Conservation (phyloP, 768 basidiomycete genomes). For the Tulasnella sp. region DNA sequence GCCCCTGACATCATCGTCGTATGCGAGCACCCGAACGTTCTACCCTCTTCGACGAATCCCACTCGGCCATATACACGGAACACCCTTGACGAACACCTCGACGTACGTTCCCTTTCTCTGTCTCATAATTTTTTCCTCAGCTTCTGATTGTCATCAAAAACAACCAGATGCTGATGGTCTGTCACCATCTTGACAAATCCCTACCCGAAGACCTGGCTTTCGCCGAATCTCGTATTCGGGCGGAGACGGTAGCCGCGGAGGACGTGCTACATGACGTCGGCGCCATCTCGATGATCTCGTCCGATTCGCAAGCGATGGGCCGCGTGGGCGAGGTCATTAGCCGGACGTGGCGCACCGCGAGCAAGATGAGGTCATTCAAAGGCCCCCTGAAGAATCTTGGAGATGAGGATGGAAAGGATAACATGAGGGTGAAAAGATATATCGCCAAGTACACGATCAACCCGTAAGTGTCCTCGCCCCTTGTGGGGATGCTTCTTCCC, state of each 20-base stretch:
- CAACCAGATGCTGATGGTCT: conserved; percentile 96
- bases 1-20: conserved; percentile 99
- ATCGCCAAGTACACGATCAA: conserved; percentile 96
- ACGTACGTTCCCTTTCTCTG: conserved; percentile 41
- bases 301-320: conserved; percentile 97
- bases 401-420: conserved; percentile 62
- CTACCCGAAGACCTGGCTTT: conserved; percentile 92
- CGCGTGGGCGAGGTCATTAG: conserved; percentile 89
- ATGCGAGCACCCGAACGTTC: conserved; percentile 75
- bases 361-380: conserved; percentile 74
- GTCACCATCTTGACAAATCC: conserved; percentile 87
- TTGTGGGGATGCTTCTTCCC: background rate
- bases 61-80: conserved; percentile 86
- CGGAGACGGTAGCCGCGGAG: conserved; percentile 94
- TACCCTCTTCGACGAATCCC: conserved; percentile 95
- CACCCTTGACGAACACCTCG: conserved; percentile 93
- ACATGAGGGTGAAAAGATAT: conserved; percentile 87
- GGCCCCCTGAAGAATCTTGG: conserved; percentile 64
- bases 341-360: conserved; percentile 93
- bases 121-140: background rate
- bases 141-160: background rate
- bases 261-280: conserved; percentile 88
- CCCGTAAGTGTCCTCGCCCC: conserved; percentile 47
- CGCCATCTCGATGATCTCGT: conserved; percentile 93
- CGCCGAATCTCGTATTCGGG: conserved; percentile 93